Evolutionary conservation across 768 basidiomycete species (phyloP), one percentile per base, ranked within the genome.

Genomic region (Galerina sulciceps): DNA sequence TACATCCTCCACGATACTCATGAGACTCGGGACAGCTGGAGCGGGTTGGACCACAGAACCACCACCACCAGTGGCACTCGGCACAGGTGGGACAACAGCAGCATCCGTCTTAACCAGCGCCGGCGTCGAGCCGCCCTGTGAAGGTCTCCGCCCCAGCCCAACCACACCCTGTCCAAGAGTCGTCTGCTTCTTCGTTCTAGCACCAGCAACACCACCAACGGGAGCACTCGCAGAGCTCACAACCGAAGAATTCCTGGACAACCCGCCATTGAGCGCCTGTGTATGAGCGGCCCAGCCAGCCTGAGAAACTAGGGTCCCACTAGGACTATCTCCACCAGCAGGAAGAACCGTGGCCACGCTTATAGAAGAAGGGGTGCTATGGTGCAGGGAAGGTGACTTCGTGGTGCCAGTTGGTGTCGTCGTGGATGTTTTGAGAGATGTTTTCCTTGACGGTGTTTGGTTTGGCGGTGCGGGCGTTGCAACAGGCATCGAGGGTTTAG

Each of bases 1-100:
- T 44, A 89, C 84, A 55, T 77, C 81, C 65, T 89, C 87, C 9
- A 91, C 85, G 61, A 91, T 85, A 64, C 82, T 85, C 87, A 90
- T 86, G 67, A 90, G 71, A 42, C 81, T 87, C 40, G 45, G 35
- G 6, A 51, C 38, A 51, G 57, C 50, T 22, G 47, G 23, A 11
- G 55, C 43, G 6, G 58, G 55, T 13, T 55, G 61, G 14, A 56
- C 44, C n/a, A 65, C 54, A 10, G 61, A 44, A 11, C 42, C 43
- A 34, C 15, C n/a, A 1, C 26, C 15, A 22, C n/a, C 26, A 2
- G 44, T 40, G 2, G 37, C 2, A 14, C n/a, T 15, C 0, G 48
- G 4, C 17, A 35, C 4, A 35, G 43, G 22, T 6, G 43, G 15
- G 15, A 22, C 20, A 23, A 10, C n/a, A 2, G 49, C 31, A 44